A percentile compares a stretch with the other conserved stretches of the same genome.
Conservation (phyloP, 2,329 filamentous ascomycete genomes). For the Diaporthe velutina region DNA sequence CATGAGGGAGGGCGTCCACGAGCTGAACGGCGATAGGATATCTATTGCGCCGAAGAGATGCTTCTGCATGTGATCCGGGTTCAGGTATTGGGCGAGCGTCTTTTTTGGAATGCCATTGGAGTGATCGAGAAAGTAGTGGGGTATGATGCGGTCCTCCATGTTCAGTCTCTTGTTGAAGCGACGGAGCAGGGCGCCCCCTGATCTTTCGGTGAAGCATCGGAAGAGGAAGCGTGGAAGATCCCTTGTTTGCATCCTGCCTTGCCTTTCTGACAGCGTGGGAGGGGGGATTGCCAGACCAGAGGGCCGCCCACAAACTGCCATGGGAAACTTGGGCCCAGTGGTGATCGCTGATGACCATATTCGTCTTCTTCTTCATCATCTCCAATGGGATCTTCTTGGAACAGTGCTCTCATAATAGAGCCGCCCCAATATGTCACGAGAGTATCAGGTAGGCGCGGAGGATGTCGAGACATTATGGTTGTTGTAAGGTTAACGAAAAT, state of each 20-base stretch:
- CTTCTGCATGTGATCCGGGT: conserved; percentile 14
- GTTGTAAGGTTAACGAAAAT: neutral
- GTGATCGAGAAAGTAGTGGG: neutral
- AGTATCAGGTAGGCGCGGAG: neutral
- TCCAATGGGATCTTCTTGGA: neutral
- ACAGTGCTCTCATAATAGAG: neutral
- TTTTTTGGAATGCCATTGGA: neutral
- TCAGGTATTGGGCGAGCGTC: conserved; percentile 2
- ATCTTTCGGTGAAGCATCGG: conserved; percentile 5
- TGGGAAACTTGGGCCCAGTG: neutral
- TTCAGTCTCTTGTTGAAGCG: conserved; percentile 2
- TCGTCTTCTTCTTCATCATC: neutral
- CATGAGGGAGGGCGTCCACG: conserved; percentile 17
- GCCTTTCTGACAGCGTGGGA: neutral
- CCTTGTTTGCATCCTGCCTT: neutral
- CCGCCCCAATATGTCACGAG: neutral
- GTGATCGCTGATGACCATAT: conserved; percentile 1
- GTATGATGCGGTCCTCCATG: conserved; percentile 13
- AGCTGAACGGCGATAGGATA: conserved; percentile 7
- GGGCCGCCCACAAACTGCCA: conserved; percentile 12
- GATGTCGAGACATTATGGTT: neutral
- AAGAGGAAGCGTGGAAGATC: conserved; percentile 13
- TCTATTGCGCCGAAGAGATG: neutral
- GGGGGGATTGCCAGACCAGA: neutral
- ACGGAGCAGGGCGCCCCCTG: neutral